These are phyloP conservation scores for Xylaria intraflava DNA, from an alignment of 495 filamentous ascomycete species.

Conservation along the genomic window DNA sequence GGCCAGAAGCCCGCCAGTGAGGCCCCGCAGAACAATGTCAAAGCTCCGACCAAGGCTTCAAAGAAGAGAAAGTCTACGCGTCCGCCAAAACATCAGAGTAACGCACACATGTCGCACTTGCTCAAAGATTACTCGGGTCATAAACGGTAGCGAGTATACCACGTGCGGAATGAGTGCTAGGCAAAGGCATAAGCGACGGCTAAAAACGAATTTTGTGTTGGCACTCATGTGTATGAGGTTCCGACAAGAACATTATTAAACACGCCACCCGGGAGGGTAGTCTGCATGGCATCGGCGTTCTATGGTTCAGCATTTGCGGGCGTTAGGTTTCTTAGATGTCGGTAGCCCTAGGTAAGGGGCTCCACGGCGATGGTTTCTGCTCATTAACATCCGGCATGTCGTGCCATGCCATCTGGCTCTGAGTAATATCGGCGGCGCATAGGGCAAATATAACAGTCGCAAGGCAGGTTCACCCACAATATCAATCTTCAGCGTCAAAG, in stretches of 20 bases:
- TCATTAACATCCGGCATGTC: not conserved
- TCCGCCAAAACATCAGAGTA: slow-evolving; percentile 73
- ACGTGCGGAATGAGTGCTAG: not conserved
- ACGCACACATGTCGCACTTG: slow-evolving; percentile 85
- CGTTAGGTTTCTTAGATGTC: not conserved
- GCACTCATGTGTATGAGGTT: not conserved
- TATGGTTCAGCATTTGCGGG: slow-evolving; percentile 1
- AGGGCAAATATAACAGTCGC: not conserved
- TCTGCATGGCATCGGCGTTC: slow-evolving; percentile 6
- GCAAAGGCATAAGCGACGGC: not conserved
- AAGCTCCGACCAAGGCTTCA: slow-evolving; percentile 54
- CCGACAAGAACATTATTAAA: not conserved
- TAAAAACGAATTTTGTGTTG: not conserved
- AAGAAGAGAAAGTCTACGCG: slow-evolving; percentile 62
- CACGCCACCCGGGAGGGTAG: not conserved
- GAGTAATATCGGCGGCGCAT: not conserved
- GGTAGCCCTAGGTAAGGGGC: not conserved
- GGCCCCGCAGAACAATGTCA: slow-evolving; percentile 55
- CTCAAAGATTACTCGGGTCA: slow-evolving; percentile 73
- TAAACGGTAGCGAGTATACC: slow-evolving; percentile 24
- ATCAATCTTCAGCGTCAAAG: too few species aligned
- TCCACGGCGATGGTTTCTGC: not conserved
- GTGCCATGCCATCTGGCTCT: not conserved
- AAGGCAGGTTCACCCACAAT: not conserved
- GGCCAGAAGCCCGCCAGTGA: slow-evolving; percentile 77